A percentile compares a stretch with the other conserved stretches of the same genome.
Evolutionary conservation across 2,329 filamentous ascomycete species (phyloP).

Genomic region (Curvularia lunata): DNA sequence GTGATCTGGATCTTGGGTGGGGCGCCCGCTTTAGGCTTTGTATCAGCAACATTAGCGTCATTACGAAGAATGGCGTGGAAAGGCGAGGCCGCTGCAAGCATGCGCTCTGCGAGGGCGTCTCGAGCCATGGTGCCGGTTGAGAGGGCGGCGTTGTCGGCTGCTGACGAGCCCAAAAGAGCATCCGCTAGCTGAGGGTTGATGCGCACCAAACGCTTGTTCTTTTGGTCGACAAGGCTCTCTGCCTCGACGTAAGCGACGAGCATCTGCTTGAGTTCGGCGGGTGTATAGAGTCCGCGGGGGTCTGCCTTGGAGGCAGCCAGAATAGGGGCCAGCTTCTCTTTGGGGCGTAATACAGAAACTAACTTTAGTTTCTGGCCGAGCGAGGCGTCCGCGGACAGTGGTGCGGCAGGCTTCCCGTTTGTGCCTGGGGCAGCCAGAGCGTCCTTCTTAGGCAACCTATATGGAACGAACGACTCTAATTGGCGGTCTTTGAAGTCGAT

Average conservation of each 20-base stretch:
- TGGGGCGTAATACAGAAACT: slow-evolving; percentile 62
- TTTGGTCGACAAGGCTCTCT: slow-evolving; percentile 61
- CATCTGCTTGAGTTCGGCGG: slow-evolving; percentile 63
- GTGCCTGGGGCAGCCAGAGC: slow-evolving; percentile 35
- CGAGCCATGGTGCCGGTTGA: slow-evolving; percentile 64
- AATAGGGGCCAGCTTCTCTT: slow-evolving; percentile 63
- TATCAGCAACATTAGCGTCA: slow-evolving; percentile 47
- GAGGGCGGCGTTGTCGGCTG: slow-evolving; percentile 62
- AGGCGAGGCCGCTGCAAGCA: slow-evolving; percentile 61
- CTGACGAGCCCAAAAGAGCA: slow-evolving; percentile 62
- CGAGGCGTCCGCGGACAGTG: slow-evolving; percentile 49
- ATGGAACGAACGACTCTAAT: slow-evolving; percentile 65
- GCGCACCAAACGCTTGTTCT: slow-evolving; percentile 66
- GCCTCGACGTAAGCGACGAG: slow-evolving; percentile 65
- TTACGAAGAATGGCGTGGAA: slow-evolving; percentile 65
- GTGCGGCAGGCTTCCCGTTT: slow-evolving; percentile 52
- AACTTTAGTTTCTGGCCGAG: slow-evolving; percentile 58
- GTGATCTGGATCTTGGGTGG: slow-evolving; percentile 66
- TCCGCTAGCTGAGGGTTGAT: slow-evolving; percentile 69
- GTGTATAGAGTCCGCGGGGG: slow-evolving; percentile 63
- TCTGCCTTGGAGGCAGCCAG: slow-evolving; percentile 60
- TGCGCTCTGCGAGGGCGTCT: slow-evolving; percentile 65
- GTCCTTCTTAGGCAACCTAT: slow-evolving; percentile 66
- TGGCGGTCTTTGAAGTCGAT: slow-evolving; percentile 67
- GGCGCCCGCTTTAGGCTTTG: slow-evolving; percentile 66